Evolutionary conservation across 2,329 filamentous ascomycete genomes (phyloP), one percentile per base, ranked within the genome.

Genomic region (Microdochium nivale): DNA sequence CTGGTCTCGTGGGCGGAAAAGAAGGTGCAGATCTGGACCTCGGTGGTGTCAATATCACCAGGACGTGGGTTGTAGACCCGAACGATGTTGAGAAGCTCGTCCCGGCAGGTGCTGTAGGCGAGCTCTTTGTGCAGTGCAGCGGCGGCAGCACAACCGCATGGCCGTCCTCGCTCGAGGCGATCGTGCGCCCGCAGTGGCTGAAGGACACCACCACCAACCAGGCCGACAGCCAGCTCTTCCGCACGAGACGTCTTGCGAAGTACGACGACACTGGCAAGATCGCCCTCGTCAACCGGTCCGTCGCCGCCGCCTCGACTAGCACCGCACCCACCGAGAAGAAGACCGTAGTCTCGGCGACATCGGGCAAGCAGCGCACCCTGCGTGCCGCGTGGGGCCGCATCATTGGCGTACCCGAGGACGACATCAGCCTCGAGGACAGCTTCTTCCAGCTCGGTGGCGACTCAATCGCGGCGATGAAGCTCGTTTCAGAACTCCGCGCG

Each of bases 381-480:
- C 70, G 70, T 13, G 60, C 63, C 5, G 64, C 78, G 13, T 83
- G 79, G 78, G 68, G 71, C 32, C 67, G 67, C 3, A 70, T 79
- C 1, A 62, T 81, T 27, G 62, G 59, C 1, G 60, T 77, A 1
- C 57, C 64, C 1, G 67, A 76, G 51, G 68, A 75, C 2, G 66
- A 73, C 1, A 78, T 83, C 19, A 70, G 75, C 1, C 64, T 75
- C 1, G 73, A 80, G 11, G 75, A 82, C 58, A 80, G 76, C 64
- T 83, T 84, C 65, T 83, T 84, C 70, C 71, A 73, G 2, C 70
- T 82, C 0, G 80, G 80, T 1, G 80, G 80, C 21, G 79, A 83
- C 63, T 83, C 80, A 0, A 78, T 83, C 25, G 65, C 73, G 1
- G 79, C 79, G 2, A 85, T 84, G 78, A 80, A 78, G 60, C 66